Conservation (phyloP, 148 eudicot species). For the Chenopodium berlandieri region DNA sequence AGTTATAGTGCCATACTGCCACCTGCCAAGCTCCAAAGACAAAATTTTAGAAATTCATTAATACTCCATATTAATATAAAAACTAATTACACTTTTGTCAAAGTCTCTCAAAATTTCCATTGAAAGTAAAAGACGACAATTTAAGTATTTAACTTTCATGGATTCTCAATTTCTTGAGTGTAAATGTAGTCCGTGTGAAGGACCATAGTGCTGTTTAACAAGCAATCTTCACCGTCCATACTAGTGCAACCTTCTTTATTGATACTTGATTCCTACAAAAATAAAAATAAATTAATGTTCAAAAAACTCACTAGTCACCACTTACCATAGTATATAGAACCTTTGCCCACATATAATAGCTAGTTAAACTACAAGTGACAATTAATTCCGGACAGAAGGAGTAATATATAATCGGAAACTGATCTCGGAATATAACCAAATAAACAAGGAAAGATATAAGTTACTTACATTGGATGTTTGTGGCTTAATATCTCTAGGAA, state of each 20-base stretch:
- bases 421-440: no score
- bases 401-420: no score
- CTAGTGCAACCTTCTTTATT: slow-evolving; percentile 2
- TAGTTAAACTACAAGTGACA: no score
- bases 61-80: no score
- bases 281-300: neutral
- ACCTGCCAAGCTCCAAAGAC: no score
- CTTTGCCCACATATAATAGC: no score
- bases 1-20: no score
- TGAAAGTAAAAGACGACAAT: no score
- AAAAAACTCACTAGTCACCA: no score
- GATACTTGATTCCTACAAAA: neutral
- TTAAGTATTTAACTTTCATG: neutral
- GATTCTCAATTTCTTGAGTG: slow-evolving; percentile 8
- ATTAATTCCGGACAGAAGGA: no score
- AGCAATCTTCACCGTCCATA: slow-evolving; percentile 8
- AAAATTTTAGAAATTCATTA: no score
- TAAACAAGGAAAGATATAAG: neutral
- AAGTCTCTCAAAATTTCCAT: neutral
- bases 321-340: no score
- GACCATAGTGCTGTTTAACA: slow-evolving; percentile 1
- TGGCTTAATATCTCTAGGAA: neutral
- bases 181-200: slow-evolving; percentile 24
- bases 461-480: neutral
- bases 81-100: neutral